Evolutionary conservation across 208 protist species (phyloP).

Genomic region (Trypanosoma congolense): DNA sequence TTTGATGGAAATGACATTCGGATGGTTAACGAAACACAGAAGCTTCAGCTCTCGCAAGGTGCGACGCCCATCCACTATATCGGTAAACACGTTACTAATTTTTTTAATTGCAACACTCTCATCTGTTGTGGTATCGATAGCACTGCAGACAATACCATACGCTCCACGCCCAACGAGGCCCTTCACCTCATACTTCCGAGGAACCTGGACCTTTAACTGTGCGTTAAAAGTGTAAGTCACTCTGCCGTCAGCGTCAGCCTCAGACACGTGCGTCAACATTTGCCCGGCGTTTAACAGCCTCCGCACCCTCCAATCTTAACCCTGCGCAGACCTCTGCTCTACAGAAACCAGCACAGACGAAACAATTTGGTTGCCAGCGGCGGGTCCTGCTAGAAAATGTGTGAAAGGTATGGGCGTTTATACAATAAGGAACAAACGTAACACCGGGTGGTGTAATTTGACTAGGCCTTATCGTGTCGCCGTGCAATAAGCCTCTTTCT

Average conservation of each 20-base stretch:
- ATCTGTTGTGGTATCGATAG: conserved; percentile 50
- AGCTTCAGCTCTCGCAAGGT: conserved; percentile 81
- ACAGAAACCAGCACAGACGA: no score
- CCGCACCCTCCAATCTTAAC: no score
- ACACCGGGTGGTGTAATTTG: no score
- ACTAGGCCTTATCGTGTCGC: no score
- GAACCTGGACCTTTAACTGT: conserved; percentile 54
- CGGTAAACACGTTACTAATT: conserved; percentile 93
- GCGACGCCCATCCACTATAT: conserved; percentile 88
- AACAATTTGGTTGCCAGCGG: no score
- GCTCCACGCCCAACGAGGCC: conserved; percentile 81
- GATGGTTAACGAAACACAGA: conserved; percentile 60
- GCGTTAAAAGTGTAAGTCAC: conserved; percentile 75
- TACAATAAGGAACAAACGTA: no score
- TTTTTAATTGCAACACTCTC: conserved; percentile 97
- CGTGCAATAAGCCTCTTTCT: no score
- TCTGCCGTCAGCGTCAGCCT: conserved; percentile 47
- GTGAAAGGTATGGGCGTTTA: no score
- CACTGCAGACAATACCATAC: conserved; percentile 87
- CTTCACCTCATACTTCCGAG: conserved; percentile 60
- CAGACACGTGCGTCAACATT: conserved; percentile 73
- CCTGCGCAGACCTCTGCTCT: no score
- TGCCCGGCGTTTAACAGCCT: no score
- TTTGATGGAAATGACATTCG: conserved; percentile 78
- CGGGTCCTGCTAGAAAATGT: no score